Conservation (phyloP, 2,329 filamentous ascomycete species). For the Calonectria naviculata region DNA sequence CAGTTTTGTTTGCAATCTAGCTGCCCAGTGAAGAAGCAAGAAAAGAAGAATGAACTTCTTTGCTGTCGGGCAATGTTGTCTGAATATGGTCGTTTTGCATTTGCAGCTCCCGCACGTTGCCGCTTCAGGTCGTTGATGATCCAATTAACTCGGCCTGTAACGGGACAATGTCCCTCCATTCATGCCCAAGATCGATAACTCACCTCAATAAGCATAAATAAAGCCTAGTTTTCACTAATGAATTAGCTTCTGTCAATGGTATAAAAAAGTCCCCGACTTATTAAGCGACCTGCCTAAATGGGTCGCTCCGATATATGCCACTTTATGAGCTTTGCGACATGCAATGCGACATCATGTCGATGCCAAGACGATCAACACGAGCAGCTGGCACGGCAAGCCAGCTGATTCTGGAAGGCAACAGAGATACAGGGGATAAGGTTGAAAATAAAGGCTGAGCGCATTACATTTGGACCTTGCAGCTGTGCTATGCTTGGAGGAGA, state of each 20-base stretch:
- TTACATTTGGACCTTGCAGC: background rate
- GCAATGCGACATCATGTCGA: background rate
- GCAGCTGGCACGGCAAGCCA: background rate
- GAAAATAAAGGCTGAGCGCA: background rate
- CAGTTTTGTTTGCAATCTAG: no score
- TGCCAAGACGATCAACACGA: constrained; percentile 5
- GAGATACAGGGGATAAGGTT: background rate
- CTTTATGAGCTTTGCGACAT: background rate
- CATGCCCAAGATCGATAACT: background rate
- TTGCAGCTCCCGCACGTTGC: background rate
- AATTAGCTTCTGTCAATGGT: background rate
- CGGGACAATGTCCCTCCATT: background rate
- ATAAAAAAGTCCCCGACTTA: background rate
- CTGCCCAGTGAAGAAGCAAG: no score
- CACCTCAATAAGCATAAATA: background rate
- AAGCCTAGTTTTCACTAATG: background rate
- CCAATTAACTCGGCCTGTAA: background rate
- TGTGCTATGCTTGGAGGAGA: background rate
- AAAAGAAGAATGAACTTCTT: no score
- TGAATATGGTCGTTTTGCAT: no score
- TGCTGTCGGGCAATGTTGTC: no score
- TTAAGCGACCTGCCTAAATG: constrained; percentile 2
- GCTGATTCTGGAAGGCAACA: background rate
- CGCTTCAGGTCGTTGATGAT: background rate
- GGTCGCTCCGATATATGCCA: constrained; percentile 1